phyloP scores from a whole-genome alignment of 2,329 filamentous ascomycete genomes.

The Pestalotiopsis sp. region DNA sequence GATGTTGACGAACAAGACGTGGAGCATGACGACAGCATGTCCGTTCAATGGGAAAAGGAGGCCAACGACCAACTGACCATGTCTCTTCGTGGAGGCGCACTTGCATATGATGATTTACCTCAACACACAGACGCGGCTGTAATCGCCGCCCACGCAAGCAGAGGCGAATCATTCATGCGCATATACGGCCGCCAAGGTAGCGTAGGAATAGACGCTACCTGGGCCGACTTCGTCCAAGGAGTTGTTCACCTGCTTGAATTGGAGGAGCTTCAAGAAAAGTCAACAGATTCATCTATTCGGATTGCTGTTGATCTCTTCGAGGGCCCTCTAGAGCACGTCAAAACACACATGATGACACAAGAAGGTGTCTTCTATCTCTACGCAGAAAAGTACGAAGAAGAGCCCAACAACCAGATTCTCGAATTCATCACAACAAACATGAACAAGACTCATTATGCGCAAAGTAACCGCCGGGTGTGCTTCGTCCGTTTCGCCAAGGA shows the following conservation, averaged over 20 bases:
- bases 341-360: not conserved
- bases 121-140: not conserved
- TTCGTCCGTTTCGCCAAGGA: slow-evolving; percentile 9
- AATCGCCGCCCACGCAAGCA: not conserved
- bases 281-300: not conserved
- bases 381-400: not conserved
- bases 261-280: not conserved
- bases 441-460: not conserved
- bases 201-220: not conserved
- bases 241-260: not conserved
- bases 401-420: not conserved
- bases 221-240: slow-evolving; percentile 3
- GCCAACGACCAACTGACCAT: slow-evolving; percentile 3
- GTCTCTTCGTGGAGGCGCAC: not conserved
- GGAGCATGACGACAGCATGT: not conserved
- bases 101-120: slow-evolving; percentile 4
- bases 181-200: slow-evolving; percentile 9
- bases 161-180: not conserved
- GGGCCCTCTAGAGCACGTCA: too few species aligned
- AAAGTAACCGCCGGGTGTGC: not conserved
- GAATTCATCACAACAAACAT: not conserved
- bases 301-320: slow-evolving; percentile 5
- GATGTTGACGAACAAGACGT: not conserved
- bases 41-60: slow-evolving; percentile 1
- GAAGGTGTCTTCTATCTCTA: slow-evolving; percentile 2